Evolutionary conservation across 352 stramenopile species (phyloP).

Genomic region (Proteromonas lacertae): DNA sequence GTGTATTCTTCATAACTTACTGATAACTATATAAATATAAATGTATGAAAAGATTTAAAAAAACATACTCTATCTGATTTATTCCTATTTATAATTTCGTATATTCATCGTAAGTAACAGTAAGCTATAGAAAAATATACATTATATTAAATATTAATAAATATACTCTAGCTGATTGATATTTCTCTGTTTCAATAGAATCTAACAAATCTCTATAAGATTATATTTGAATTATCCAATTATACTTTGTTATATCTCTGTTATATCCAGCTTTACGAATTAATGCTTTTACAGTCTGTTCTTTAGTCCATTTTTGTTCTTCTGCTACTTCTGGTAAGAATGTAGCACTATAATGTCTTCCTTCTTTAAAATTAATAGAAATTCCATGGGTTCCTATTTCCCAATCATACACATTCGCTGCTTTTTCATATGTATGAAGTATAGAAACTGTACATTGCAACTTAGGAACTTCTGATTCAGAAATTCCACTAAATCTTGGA

Average conservation of each 20-base stretch:
- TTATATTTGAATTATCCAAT: too few relatives aligned
- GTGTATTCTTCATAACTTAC: too few relatives aligned
- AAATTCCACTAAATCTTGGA: not conserved
- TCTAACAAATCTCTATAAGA: too few relatives aligned
- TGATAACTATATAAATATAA: too few relatives aligned
- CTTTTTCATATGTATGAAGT: not conserved
- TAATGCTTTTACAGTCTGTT: not conserved
- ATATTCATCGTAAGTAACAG: too few relatives aligned
- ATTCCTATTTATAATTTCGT: too few relatives aligned
- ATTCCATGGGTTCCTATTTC: conserved; percentile 1
- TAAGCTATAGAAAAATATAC: too few relatives aligned
- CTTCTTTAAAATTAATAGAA: not conserved
- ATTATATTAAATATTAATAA: too few relatives aligned
- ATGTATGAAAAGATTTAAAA: too few relatives aligned
- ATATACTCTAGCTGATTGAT: too few relatives aligned
- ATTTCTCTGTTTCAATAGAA: too few relatives aligned
- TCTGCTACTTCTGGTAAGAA: conserved; percentile 2
- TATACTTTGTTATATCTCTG: not conserved
- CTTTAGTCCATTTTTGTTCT: conserved; percentile 1
- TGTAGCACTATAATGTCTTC: not conserved
- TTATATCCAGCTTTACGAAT: conserved; percentile 1
- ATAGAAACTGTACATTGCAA: not conserved
- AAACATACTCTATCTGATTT: too few relatives aligned
- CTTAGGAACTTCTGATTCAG: not conserved
- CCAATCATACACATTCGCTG: conserved; percentile 1